These are phyloP conservation scores for Neurospora tetraspora DNA, from an alignment of 495 filamentous ascomycete species.

Conservation along the genomic window DNA sequence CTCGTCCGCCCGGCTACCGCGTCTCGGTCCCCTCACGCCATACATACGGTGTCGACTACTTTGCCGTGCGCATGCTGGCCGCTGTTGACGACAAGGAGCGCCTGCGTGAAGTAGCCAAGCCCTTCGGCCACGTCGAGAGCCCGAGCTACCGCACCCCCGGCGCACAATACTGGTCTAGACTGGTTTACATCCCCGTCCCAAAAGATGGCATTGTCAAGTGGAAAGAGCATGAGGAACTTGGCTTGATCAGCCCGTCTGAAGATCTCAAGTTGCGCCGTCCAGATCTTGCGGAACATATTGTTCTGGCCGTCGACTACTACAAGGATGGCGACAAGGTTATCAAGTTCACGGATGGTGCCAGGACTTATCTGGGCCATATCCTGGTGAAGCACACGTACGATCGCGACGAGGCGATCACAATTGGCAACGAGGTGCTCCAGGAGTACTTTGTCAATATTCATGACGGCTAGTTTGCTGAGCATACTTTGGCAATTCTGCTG, in stretches of 20 bases:
- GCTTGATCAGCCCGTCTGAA: conserved; percentile 11
- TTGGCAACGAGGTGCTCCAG: conserved; percentile 15
- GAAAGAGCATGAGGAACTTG: not conserved
- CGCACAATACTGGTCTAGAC: conserved; percentile 19
- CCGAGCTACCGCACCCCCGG: not conserved
- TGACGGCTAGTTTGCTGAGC: too few relatives aligned
- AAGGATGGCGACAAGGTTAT: conserved; percentile 10
- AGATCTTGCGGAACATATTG: conserved; percentile 14
- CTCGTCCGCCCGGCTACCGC: conserved; percentile 25
- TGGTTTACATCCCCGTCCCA: conserved; percentile 22
- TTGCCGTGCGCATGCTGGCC: conserved; percentile 24
- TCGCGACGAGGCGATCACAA: conserved; percentile 6
- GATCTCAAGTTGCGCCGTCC: conserved; percentile 15
- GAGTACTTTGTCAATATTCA: conserved; percentile 6
- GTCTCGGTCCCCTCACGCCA: conserved; percentile 14
- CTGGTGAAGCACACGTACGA: conserved; percentile 9
- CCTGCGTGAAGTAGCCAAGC: not conserved
- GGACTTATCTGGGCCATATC: conserved; percentile 19
- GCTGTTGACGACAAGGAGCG: conserved; percentile 18
- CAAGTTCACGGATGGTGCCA: conserved; percentile 15
- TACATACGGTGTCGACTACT: conserved; percentile 36
- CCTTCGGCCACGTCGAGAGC: too few relatives aligned
- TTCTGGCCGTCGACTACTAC: conserved; percentile 14
- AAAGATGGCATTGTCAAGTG: conserved; percentile 9
- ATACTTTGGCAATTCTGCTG: too few relatives aligned